A percentile compares a stretch with the other conserved stretches of the same genome.
phyloP scores from a whole-genome alignment of 177 flowering plant genomes.

The Vitis hybrid region DNA sequence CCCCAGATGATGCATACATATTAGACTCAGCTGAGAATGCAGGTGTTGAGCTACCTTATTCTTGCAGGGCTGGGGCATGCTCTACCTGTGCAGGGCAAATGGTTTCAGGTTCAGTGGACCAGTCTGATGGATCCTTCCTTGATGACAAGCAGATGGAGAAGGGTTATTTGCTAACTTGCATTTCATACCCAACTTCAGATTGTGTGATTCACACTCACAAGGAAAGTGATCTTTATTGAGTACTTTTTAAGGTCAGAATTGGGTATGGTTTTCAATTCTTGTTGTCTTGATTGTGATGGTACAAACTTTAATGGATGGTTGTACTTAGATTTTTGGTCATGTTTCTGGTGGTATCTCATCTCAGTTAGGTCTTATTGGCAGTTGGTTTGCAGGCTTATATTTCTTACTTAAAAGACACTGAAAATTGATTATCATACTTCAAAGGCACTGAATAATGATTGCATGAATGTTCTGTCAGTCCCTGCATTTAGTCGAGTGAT shows the following conservation, averaged over 20 bases:
- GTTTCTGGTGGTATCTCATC: not conserved
- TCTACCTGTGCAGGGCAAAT: constrained; percentile 71
- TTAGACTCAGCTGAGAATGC: constrained; percentile 70
- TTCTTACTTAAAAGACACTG: too few species aligned
- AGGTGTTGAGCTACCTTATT: constrained; percentile 70
- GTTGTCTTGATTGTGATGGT: not conserved
- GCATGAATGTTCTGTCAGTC: too few species aligned
- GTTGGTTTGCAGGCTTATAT: too few species aligned
- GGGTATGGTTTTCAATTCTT: not conserved
- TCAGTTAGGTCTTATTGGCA: too few species aligned
- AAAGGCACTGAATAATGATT: too few species aligned
- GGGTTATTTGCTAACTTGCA: constrained; percentile 64
- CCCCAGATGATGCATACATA: constrained; percentile 65
- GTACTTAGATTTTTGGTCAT: not conserved
- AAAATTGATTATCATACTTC: too few species aligned
- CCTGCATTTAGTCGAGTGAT: too few species aligned
- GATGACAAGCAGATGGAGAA: constrained; percentile 53
- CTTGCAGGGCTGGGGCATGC: constrained; percentile 89
- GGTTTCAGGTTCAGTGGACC: constrained; percentile 58
- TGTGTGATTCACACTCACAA: constrained; percentile 78
- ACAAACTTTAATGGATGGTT: not conserved
- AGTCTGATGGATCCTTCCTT: constrained; percentile 72
- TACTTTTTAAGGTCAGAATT: not conserved
- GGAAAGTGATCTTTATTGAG: constrained; percentile 59
- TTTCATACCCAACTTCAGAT: constrained; percentile 63